Percentiles rank a stretch among this genome's conserved stretches.
These are phyloP conservation scores for Exutisphaerella laricina DNA, from an alignment of 2,329 filamentous ascomycete species.

Conservation along the genomic window DNA sequence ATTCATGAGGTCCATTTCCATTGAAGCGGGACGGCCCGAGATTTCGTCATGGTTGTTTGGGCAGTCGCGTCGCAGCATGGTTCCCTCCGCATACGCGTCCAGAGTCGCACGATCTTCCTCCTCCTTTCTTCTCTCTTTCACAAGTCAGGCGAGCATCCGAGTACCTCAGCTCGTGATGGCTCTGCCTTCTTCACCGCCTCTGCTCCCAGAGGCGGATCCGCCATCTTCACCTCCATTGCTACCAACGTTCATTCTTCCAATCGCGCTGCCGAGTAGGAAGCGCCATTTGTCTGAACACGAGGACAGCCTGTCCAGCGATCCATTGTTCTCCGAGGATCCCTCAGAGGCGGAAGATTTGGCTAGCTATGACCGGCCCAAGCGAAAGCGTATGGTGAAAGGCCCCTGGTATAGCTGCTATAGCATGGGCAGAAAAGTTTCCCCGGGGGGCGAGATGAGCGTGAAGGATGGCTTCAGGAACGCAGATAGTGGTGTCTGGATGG, in stretches of 20 bases:
- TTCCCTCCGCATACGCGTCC: conserved; percentile 1
- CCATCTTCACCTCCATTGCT: conserved; percentile 21
- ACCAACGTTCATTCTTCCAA: conserved; percentile 14
- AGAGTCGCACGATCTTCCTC: conserved; percentile 2
- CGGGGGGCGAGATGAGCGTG: conserved; percentile 27
- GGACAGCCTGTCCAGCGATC: conserved; percentile 57
- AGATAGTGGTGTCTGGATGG: conserved; percentile 67
- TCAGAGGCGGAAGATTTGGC: conserved; percentile 53
- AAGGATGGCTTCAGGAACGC: conserved; percentile 51
- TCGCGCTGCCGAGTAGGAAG: conserved; percentile 23
- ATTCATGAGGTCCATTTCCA: no score
- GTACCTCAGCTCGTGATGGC: conserved; percentile 24
- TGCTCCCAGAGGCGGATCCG: conserved; percentile 20
- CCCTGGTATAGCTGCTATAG: conserved; percentile 69
- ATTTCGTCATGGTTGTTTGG: conserved; percentile 2
- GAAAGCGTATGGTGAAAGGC: conserved; percentile 60
- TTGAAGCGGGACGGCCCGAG: not conserved
- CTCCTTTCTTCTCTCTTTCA: conserved; percentile 6
- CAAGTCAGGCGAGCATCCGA: conserved; percentile 21
- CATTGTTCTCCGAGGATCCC: conserved; percentile 65
- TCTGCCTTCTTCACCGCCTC: conserved; percentile 32
- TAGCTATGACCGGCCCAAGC: conserved; percentile 55
- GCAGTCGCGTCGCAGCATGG: conserved; percentile 1
- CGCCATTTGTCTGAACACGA: conserved; percentile 29
- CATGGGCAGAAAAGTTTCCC: conserved; percentile 23